These are phyloP conservation scores for Solanum hybrid DNA, from an alignment of 305 asterid genomes.

Conservation along the genomic window DNA sequence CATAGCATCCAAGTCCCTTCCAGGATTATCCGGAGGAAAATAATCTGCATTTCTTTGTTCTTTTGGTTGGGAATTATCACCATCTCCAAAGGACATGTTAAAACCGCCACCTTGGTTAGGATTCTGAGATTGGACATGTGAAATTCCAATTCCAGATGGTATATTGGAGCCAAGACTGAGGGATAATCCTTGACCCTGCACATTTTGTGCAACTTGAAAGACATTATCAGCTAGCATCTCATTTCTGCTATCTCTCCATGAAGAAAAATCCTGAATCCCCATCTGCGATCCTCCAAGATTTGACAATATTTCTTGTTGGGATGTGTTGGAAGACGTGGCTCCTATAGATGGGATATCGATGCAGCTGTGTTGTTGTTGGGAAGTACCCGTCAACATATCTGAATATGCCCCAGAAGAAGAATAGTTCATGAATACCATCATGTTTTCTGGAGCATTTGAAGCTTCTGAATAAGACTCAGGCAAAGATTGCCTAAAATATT, in stretches of 20 bases:
- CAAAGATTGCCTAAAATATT: conserved; percentile 43
- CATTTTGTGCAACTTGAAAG: conserved; percentile 26
- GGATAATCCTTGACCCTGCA: conserved; percentile 63
- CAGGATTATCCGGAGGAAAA: conserved; percentile 18
- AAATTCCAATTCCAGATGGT: conserved; percentile 38
- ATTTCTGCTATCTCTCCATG: conserved; percentile 36
- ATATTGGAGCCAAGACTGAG: conserved; percentile 63
- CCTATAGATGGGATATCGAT: conserved; percentile 23
- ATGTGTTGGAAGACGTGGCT: conserved; percentile 27
- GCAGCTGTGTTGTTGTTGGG: conserved; percentile 21
- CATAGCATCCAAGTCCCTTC: conserved; percentile 16
- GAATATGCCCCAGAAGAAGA: conserved; percentile 49
- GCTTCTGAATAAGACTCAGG: conserved; percentile 46
- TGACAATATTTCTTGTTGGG: conserved; percentile 41
- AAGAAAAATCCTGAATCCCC: conserved; percentile 27
- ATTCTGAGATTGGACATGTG: conserved; percentile 34
- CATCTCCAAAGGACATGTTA: conserved; percentile 25
- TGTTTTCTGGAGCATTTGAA: conserved; percentile 30
- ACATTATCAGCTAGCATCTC: conserved; percentile 32
- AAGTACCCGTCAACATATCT: conserved; percentile 28
- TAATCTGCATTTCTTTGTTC: conserved; percentile 28
- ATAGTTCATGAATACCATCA: conserved; percentile 52
- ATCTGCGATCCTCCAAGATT: conserved; percentile 36
- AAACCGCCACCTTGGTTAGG: conserved; percentile 24
- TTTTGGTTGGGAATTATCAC: conserved; percentile 31